Percentiles rank a stretch among this genome's conserved stretches.
Conservation (phyloP, 2,329 filamentous ascomycete genomes). For the Epichloe hybrida region DNA sequence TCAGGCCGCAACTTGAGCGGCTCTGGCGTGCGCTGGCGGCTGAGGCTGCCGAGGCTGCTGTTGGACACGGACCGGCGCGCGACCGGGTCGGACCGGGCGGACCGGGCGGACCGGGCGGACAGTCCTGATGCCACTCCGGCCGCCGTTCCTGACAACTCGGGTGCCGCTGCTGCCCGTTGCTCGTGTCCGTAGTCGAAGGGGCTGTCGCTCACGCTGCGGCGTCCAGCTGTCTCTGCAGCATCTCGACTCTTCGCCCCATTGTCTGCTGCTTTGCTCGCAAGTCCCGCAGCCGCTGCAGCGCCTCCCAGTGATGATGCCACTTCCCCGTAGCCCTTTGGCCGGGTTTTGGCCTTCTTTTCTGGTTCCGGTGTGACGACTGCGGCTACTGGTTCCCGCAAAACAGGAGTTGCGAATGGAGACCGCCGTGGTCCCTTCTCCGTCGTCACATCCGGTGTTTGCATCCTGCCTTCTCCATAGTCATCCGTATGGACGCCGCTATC, state of each 20-base stretch:
- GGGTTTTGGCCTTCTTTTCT: slow-evolving; percentile 22
- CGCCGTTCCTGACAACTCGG: background rate
- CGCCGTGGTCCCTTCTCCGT: slow-evolving; percentile 16
- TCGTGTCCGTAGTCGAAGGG: background rate
- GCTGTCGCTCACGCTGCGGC: slow-evolving; percentile 6
- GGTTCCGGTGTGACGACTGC: slow-evolving; percentile 29
- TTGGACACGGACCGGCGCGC: slow-evolving; percentile 33
- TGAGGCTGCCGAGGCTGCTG: slow-evolving; percentile 32
- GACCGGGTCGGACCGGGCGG: no score
- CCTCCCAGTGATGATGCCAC: slow-evolving; percentile 6
- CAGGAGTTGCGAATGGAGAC: slow-evolving; percentile 24
- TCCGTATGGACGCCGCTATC: slow-evolving; percentile 46
- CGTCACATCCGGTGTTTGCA: slow-evolving; percentile 16
- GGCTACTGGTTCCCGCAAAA: slow-evolving; percentile 25
- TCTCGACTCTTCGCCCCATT: background rate
- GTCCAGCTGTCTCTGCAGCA: slow-evolving; percentile 5
- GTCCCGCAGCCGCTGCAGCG: background rate
- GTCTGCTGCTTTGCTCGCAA: background rate
- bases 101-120: slow-evolving; percentile 10
- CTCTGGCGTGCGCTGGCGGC: slow-evolving; percentile 38
- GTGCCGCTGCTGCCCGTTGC: slow-evolving; percentile 1
- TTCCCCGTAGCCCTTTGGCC: slow-evolving; percentile 18
- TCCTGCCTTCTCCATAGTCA: slow-evolving; percentile 27
- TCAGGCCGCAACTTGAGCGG: slow-evolving; percentile 45
- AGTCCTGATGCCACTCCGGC: background rate